These are phyloP conservation scores for Phialemoniopsis sp. DNA, from an alignment of 2,329 filamentous ascomycete genomes.

Conservation along the genomic window DNA sequence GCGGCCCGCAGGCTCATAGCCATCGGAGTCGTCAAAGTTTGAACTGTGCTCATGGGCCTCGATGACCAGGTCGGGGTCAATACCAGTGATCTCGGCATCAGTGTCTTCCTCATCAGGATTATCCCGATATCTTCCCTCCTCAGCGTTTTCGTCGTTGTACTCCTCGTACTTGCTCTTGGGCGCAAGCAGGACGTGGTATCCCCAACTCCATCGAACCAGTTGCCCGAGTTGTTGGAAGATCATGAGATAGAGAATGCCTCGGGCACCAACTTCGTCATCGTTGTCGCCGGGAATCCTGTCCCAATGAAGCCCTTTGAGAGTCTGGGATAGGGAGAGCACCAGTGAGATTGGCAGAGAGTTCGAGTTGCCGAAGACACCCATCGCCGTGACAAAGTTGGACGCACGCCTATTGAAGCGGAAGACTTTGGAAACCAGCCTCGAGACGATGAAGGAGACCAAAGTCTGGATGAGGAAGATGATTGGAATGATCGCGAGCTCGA, in stretches of 20 bases:
- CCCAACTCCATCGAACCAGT: constrained; percentile 95
- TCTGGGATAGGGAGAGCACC: constrained; percentile 89
- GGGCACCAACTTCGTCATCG: constrained; percentile 88
- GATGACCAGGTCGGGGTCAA: constrained; percentile 36
- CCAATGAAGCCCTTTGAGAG: constrained; percentile 90
- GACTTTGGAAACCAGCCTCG: constrained; percentile 63
- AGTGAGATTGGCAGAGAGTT: constrained; percentile 97
- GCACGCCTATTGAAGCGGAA: constrained; percentile 83
- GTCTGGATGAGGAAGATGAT: constrained; percentile 89
- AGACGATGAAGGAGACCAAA: constrained; percentile 76
- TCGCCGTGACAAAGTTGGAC: constrained; percentile 91
- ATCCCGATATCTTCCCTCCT: constrained; percentile 57
- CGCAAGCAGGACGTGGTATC: constrained; percentile 90
- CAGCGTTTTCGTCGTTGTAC: constrained; percentile 49
- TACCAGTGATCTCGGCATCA: constrained; percentile 37
- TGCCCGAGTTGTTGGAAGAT: constrained; percentile 98
- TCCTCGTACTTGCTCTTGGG: constrained; percentile 71
- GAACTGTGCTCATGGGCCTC: constrained; percentile 27
- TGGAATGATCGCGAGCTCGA: constrained; percentile 91
- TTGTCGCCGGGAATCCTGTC: constrained; percentile 87
- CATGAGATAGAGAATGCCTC: constrained; percentile 90
- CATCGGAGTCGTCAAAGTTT: constrained; percentile 36
- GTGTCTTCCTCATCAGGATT: constrained; percentile 38
- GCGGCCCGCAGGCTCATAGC: constrained; percentile 50
- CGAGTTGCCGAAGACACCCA: constrained; percentile 97